A percentile compares a stretch with the other conserved stretches of the same genome.
phyloP scores from a whole-genome alignment of 805 yeast species.

The Lachancea sp. region DNA sequence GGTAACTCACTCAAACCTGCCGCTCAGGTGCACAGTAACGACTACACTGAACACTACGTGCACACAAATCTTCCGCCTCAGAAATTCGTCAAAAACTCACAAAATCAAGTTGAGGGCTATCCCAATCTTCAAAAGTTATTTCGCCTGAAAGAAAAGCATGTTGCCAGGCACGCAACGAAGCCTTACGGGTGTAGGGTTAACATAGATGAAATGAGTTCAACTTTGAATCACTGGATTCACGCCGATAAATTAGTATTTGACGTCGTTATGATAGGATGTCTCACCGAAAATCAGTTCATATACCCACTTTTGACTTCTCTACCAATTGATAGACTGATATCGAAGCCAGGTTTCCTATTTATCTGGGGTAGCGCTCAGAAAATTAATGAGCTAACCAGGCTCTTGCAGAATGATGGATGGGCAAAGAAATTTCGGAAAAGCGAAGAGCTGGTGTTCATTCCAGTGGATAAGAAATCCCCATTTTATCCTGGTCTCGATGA shows the following conservation, averaged over 20 bases:
- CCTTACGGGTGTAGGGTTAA: slow-evolving; percentile 62
- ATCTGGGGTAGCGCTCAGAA: slow-evolving; percentile 82
- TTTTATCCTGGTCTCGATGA: slow-evolving; percentile 55
- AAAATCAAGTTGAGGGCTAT: slow-evolving; percentile 70
- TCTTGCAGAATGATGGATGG: slow-evolving; percentile 48
- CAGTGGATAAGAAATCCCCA: slow-evolving; percentile 57
- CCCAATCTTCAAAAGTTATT: slow-evolving; percentile 73
- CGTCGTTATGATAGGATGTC: slow-evolving; percentile 86
- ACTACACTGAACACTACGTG: slow-evolving; percentile 63
- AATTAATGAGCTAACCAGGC: slow-evolving; percentile 53
- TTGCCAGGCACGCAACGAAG: slow-evolving; percentile 43
- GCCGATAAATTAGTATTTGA: slow-evolving; percentile 63
- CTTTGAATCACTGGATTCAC: slow-evolving; percentile 55
- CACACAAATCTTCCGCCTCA: slow-evolving; percentile 61
- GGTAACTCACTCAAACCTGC: slow-evolving; percentile 4
- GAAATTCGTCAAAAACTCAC: slow-evolving; percentile 55
- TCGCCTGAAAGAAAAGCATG: slow-evolving; percentile 56
- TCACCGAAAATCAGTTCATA: slow-evolving; percentile 66
- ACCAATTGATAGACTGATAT: slow-evolving; percentile 66
- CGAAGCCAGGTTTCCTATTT: slow-evolving; percentile 81
- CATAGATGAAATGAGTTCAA: slow-evolving; percentile 47
- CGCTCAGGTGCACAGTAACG: slow-evolving; percentile 38
- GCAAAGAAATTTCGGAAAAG: slow-evolving; percentile 75
- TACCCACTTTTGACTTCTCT: slow-evolving; percentile 54
- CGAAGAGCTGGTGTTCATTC: slow-evolving; percentile 81